These are phyloP conservation scores for Pseudodiploospora longispora DNA, from an alignment of 2,329 filamentous ascomycete genomes.

Conservation along the genomic window DNA sequence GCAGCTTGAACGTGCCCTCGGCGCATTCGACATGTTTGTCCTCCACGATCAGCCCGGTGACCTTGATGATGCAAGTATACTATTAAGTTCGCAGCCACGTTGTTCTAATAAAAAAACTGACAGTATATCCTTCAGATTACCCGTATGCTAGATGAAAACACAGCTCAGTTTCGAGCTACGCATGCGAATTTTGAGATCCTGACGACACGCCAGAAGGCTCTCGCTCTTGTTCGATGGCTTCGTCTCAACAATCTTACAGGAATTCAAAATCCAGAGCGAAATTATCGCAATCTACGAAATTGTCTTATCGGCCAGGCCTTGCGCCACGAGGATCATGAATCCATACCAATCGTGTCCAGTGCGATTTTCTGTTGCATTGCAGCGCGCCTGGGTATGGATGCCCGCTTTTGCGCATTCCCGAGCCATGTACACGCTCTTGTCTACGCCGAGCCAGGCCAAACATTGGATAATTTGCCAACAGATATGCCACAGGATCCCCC, in stretches of 20 bases:
- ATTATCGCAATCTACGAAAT: constrained; percentile 76
- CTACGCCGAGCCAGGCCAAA: constrained; percentile 48
- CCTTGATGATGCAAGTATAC: constrained; percentile 54
- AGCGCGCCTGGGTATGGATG: constrained; percentile 63
- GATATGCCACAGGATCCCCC: constrained; percentile 23
- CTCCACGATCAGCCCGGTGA: constrained; percentile 66
- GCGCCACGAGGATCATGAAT: constrained; percentile 63
- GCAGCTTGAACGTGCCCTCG: constrained; percentile 63
- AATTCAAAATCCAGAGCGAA: constrained; percentile 51
- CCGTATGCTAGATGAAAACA: constrained; percentile 56
- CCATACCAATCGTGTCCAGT: constrained; percentile 77
- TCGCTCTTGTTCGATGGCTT: constrained; percentile 62
- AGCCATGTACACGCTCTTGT: constrained; percentile 81
- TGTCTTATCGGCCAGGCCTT: constrained; percentile 81
- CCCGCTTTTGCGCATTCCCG: constrained; percentile 73
- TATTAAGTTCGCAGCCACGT: neutral
- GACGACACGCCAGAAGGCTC: constrained; percentile 59
- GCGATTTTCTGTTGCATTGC: constrained; percentile 81
- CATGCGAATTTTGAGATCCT: constrained; percentile 45
- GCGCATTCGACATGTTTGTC: constrained; percentile 85
- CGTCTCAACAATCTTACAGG: constrained; percentile 61
- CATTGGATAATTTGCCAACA: constrained; percentile 45
- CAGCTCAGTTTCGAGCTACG: constrained; percentile 44
- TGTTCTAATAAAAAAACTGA: neutral
- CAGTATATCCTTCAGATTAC: constrained; percentile 39